Evolutionary conservation across 208 protist genomes (phyloP).

Genomic region (Trypanosoma rangeli): DNA sequence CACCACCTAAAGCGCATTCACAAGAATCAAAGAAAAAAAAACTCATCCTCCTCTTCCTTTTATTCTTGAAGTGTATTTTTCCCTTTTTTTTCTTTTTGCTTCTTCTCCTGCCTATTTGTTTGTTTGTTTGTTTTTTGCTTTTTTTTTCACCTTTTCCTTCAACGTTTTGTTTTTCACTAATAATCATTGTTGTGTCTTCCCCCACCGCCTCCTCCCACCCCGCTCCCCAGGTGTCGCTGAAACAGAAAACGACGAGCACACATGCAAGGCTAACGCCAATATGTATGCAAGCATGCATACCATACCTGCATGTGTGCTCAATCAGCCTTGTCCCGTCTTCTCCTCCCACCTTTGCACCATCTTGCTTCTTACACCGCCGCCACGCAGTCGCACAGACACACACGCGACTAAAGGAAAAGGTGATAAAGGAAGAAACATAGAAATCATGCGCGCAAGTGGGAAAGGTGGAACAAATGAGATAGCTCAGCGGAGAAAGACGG

Average conservation of each 20-base stretch:
- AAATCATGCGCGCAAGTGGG: not conserved
- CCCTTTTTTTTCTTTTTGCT: not conserved
- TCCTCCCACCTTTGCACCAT: not conserved
- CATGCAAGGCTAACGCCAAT: not conserved
- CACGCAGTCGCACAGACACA: too few species aligned
- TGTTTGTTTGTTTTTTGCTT: not conserved
- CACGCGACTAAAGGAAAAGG: too few species aligned
- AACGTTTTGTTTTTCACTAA: not conserved
- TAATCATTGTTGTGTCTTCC: not conserved
- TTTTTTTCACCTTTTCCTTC: not conserved
- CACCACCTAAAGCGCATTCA: not conserved
- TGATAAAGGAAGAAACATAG: too few species aligned
- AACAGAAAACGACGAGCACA: not conserved
- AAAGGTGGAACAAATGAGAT: constrained; percentile 9
- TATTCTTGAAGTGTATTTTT: not conserved
- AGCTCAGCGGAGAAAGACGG: constrained; percentile 5
- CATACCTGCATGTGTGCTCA: not conserved
- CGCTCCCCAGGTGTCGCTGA: not conserved
- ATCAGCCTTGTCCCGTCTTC: not conserved
- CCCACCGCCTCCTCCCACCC: too few species aligned
- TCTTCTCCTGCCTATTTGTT: not conserved
- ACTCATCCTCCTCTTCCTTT: not conserved
- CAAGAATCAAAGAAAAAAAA: not conserved
- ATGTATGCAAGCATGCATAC: not conserved
- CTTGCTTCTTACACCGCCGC: not conserved